Evolutionary conservation across 495 filamentous ascomycete genomes (phyloP).

Genomic region (Pyronema domesticum): DNA sequence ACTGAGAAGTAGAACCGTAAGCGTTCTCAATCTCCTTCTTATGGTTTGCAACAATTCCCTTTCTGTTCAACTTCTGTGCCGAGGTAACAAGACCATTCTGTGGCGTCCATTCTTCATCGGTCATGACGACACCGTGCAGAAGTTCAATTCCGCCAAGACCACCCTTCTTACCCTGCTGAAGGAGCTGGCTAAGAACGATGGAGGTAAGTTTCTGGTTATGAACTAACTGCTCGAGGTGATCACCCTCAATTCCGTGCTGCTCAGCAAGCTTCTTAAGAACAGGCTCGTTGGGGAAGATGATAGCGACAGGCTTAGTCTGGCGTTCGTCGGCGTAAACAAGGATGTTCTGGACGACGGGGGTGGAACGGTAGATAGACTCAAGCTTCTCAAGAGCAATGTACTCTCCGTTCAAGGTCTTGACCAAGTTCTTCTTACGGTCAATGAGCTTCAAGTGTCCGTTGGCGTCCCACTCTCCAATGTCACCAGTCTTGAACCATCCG

Average conservation of each 20-base stretch:
- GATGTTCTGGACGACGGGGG: slow-evolving; percentile 76
- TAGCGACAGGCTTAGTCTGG: slow-evolving; percentile 74
- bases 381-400: slow-evolving; percentile 99
- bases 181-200: slow-evolving; percentile 67
- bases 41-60: slow-evolving; percentile 47
- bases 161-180: slow-evolving; percentile 52
- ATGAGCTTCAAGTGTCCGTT: slow-evolving; percentile 75
- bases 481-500: slow-evolving; percentile 92
- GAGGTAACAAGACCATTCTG: slow-evolving; percentile 64
- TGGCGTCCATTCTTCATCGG: slow-evolving; percentile 94
- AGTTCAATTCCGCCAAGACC: slow-evolving; percentile 77
- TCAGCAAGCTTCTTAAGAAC: slow-evolving; percentile 69
- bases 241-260: slow-evolving; percentile 51
- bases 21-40: slow-evolving; percentile 45
- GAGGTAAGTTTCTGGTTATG: slow-evolving; percentile 66
- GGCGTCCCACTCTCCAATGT: slow-evolving; percentile 77
- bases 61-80: slow-evolving; percentile 63
- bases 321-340: slow-evolving; percentile 74
- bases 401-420: slow-evolving; percentile 91
- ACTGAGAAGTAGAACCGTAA: slow-evolving; percentile 26
- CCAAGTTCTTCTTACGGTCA: slow-evolving; percentile 94
- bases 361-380: slow-evolving; percentile 80
- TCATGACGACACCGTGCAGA: slow-evolving; percentile 76
- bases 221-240: slow-evolving; percentile 53
- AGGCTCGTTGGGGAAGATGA: slow-evolving; percentile 79